A percentile compares a stretch with the other conserved stretches of the same genome.
phyloP scores from a whole-genome alignment of 2,329 filamentous ascomycete genomes.

The Graphium sp. region DNA sequence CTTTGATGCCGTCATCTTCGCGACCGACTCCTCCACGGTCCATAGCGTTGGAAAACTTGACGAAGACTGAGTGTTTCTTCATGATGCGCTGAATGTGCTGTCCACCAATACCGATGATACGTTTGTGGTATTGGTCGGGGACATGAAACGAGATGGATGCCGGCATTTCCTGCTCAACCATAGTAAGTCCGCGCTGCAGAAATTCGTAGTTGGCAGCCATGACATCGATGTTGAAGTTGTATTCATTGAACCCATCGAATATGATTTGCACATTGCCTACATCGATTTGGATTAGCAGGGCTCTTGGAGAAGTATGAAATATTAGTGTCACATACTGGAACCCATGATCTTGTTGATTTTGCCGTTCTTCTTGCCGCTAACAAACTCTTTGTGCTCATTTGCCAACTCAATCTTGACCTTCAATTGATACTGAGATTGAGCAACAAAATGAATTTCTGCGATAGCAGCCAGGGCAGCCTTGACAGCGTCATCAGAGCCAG shows the following conservation, averaged over 20 bases:
- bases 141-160: slow-evolving; percentile 98
- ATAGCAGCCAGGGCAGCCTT: slow-evolving; percentile 92
- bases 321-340: slow-evolving; percentile 40
- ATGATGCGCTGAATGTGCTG: slow-evolving; percentile 99
- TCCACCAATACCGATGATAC: slow-evolving; percentile 95
- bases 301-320: slow-evolving; percentile 3
- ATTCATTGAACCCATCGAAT: slow-evolving; percentile 98
- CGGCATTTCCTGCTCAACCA: slow-evolving; percentile 98
- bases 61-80: slow-evolving; percentile 99
- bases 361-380: slow-evolving; percentile 98
- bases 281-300: slow-evolving; percentile 7
- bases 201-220: slow-evolving; percentile 84
- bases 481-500: slow-evolving; percentile 89
- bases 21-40: slow-evolving; percentile 84
- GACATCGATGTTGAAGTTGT: slow-evolving; percentile 99
- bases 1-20: slow-evolving; percentile 95
- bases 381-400: slow-evolving; percentile 98
- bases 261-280: slow-evolving; percentile 90
- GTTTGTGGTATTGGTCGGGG: slow-evolving; percentile 97
- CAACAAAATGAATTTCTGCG: slow-evolving; percentile 77
- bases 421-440: slow-evolving; percentile 78
- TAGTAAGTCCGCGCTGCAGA: slow-evolving; percentile 76
- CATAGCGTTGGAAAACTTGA: slow-evolving; percentile 99
- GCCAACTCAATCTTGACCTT: slow-evolving; percentile 96
- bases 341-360: slow-evolving; percentile 99